Conservation (phyloP, 2,329 filamentous ascomycete species). For the Juglanconis oblonga region DNA sequence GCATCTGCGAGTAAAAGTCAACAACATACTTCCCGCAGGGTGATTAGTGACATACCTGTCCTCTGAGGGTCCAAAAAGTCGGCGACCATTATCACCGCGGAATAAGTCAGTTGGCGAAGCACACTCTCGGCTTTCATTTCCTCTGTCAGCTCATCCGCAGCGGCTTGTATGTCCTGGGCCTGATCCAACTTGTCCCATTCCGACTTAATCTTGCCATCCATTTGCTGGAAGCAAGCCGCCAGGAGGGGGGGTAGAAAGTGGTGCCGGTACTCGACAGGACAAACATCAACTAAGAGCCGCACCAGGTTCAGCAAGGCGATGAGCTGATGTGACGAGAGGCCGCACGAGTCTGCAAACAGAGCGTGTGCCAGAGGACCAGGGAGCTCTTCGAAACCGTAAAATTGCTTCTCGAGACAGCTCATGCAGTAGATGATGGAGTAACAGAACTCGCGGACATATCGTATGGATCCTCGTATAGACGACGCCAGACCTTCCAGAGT, state of each 20-base stretch:
- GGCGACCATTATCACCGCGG: constrained; percentile 86
- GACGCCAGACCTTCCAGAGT: constrained; percentile 94
- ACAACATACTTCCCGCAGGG: constrained; percentile 1
- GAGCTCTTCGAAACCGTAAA: constrained; percentile 86
- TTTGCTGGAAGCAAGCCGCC: constrained; percentile 75
- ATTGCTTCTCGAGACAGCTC: constrained; percentile 80
- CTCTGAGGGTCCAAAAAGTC: constrained; percentile 77
- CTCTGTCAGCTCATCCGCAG: constrained; percentile 78
- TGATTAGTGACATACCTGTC: constrained; percentile 50
- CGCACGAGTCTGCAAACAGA: constrained; percentile 77
- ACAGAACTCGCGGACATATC: constrained; percentile 86
- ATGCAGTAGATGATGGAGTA: constrained; percentile 95
- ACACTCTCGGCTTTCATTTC: constrained; percentile 99
- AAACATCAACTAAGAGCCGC: constrained; percentile 86
- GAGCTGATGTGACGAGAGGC: constrained; percentile 86
- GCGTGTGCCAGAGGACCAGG: constrained; percentile 80
- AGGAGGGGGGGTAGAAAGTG: constrained; percentile 85
- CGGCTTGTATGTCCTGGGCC: constrained; percentile 58
- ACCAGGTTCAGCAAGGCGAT: constrained; percentile 90
- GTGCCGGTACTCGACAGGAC: constrained; percentile 71
- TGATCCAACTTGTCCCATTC: constrained; percentile 81
- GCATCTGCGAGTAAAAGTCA: constrained; percentile 7
- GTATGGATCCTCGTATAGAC: constrained; percentile 82
- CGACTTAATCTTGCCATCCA: constrained; percentile 80
- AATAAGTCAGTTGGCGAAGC: constrained; percentile 85